These are phyloP conservation scores for Apiotrichum laibachii DNA, from an alignment of 1,284 basidiomycete species.

Conservation along the genomic window DNA sequence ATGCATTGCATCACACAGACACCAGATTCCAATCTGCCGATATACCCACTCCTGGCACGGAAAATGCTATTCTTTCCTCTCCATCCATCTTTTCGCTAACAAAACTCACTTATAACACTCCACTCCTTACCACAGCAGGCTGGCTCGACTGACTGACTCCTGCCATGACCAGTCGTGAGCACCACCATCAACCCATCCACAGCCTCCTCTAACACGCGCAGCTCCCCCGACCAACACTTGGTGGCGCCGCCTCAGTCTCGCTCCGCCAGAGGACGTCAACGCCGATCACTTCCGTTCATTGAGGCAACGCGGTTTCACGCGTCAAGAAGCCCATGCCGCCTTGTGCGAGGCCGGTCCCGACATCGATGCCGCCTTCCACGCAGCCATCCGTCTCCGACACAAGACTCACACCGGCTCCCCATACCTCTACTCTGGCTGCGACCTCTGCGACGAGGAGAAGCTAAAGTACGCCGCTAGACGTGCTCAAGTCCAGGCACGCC, in stretches of 20 bases:
- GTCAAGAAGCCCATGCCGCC: constrained; percentile 1
- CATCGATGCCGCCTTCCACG: constrained; percentile 1
- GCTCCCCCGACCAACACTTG: background rate
- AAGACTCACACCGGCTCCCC: background rate
- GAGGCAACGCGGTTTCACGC: background rate
- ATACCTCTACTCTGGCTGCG: background rate
- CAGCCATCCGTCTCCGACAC: background rate
- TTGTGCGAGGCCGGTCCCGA: background rate
- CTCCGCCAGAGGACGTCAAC: background rate
- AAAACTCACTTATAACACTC: no score
- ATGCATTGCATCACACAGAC: no score
- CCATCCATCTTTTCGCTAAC: no score
- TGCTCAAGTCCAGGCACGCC: background rate
- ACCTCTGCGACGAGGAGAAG: background rate
- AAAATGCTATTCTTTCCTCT: no score
- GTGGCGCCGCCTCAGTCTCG: constrained; percentile 3
- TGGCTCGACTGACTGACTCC: no score
- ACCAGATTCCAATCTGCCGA: no score
- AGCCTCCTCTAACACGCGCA: no score
- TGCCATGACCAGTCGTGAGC: background rate
- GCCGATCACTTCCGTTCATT: background rate
- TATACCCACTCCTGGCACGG: no score
- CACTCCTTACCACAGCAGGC: no score
- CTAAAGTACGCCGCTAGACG: background rate
- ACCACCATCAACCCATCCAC: no score